Conservation (phyloP, 306 rosid genomes). For the Quercus alba region DNA sequence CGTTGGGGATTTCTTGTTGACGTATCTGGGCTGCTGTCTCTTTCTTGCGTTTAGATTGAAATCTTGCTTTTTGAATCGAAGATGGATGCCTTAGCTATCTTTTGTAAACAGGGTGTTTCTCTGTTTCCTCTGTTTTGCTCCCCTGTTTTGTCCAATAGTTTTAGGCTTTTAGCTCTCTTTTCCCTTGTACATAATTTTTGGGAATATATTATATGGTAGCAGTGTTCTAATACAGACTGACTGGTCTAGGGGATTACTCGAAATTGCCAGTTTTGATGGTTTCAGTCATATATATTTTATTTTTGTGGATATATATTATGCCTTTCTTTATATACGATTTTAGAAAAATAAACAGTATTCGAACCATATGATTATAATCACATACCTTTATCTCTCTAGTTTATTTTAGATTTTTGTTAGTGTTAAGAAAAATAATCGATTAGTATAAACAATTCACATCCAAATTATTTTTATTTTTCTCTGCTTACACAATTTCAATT, state of each 20-base stretch:
- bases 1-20: slow-evolving; percentile 59
- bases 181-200: not conserved
- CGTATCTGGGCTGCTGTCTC: slow-evolving; percentile 61
- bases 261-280: not conserved
- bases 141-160: not conserved
- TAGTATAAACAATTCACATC: too few species aligned
- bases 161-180: not conserved
- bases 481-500: too few species aligned
- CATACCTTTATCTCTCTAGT: too few species aligned
- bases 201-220: not conserved
- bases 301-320: not conserved
- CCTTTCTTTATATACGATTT: not conserved
- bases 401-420: too few species aligned
- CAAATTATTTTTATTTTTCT: too few species aligned
- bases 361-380: not conserved
- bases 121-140: not conserved
- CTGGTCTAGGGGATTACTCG: not conserved
- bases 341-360: not conserved
- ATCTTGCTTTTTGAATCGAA: not conserved
- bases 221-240: not conserved
- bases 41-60: slow-evolving; percentile 9
- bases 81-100: not conserved
- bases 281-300: not conserved
- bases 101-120: not conserved
- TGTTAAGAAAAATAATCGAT: too few species aligned